Percentiles rank a stretch among this genome's conserved stretches.
Evolutionary conservation across 495 filamentous ascomycete species (phyloP).

Genomic region (Penicillium chermesinum): DNA sequence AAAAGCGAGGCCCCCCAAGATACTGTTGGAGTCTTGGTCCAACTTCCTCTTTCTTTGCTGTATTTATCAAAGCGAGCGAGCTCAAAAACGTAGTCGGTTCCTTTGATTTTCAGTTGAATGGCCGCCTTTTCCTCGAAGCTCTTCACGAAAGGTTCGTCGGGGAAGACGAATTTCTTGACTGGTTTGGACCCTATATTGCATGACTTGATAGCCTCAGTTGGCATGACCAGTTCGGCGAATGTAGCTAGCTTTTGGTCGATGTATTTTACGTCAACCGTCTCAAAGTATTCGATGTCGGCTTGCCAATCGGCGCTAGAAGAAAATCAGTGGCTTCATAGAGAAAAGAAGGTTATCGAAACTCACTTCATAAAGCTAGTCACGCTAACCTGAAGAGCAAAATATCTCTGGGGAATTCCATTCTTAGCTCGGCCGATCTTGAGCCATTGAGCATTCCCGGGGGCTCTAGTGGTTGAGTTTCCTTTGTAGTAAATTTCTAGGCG

Average conservation of each 20-base stretch:
- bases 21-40: conserved; percentile 3
- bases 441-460: background rate
- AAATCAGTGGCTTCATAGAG: conserved; percentile 1
- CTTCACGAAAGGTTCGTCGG: conserved; percentile 16
- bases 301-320: conserved; percentile 37
- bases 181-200: conserved; percentile 20
- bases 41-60: conserved; percentile 10
- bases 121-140: conserved; percentile 47
- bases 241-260: background rate
- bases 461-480: background rate
- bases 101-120: conserved; percentile 42
- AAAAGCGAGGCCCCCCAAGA: conserved; percentile 47
- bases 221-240: conserved; percentile 21
- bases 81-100: conserved; percentile 50
- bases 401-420: background rate
- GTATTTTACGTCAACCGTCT: conserved; percentile 21
- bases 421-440: background rate
- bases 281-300: conserved; percentile 32
- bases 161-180: conserved; percentile 23
- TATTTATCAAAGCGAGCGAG: conserved; percentile 53
- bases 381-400: conserved; percentile 26
- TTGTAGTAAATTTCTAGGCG: background rate
- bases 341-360: background rate
- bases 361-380: conserved; percentile 36
- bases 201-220: conserved; percentile 19